Evolutionary conservation across 2,329 filamentous ascomycete genomes (phyloP).

Genomic region (Colletotrichum kahawae): DNA sequence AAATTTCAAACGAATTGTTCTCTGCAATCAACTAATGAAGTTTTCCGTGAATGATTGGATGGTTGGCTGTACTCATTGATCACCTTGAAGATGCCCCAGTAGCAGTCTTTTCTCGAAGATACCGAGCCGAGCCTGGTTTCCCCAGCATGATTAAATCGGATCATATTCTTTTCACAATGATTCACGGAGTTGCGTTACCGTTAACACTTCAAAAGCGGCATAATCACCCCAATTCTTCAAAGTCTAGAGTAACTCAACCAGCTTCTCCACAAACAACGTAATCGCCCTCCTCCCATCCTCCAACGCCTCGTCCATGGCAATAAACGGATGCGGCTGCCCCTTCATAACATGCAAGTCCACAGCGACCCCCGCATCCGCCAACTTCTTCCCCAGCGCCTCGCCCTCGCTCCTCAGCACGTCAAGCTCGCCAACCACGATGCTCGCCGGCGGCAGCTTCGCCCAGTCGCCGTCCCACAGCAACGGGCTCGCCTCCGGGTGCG

Average conservation of each 20-base stretch:
- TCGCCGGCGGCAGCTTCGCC: constrained; percentile 52
- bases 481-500: constrained; percentile 58
- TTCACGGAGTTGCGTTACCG: background rate
- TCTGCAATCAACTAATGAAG: too few species aligned
- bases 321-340: constrained; percentile 63
- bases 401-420: constrained; percentile 63
- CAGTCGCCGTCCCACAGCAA: constrained; percentile 57
- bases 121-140: too few species aligned
- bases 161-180: too few species aligned
- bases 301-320: constrained; percentile 61
- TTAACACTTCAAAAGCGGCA: background rate
- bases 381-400: constrained; percentile 52
- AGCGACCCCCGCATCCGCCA: constrained; percentile 49
- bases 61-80: too few species aligned
- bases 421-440: constrained; percentile 59
- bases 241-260: background rate
- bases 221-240: background rate
- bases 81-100: too few species aligned
- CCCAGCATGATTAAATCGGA: fast-evolving
- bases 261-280: constrained; percentile 40
- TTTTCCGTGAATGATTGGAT: too few species aligned
- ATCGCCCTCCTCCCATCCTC: constrained; percentile 57
- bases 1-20: background rate
- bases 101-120: too few species aligned
- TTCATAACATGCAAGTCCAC: constrained; percentile 55